Conservation (phyloP, 805 yeast genomes). For the Tetrapisispora pingtungensis region DNA sequence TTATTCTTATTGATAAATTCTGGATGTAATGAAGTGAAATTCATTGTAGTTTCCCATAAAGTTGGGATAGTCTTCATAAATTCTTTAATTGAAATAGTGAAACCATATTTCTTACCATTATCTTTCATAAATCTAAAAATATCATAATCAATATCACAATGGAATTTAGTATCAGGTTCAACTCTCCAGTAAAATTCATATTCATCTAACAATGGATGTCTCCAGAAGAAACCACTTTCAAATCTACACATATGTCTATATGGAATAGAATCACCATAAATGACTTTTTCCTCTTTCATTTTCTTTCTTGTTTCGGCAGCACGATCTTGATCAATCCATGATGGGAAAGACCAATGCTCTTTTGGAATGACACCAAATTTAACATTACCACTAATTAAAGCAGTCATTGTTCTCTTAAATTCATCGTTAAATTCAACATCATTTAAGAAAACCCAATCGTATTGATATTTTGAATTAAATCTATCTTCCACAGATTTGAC, state of each 20-base stretch:
- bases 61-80: conserved; percentile 63
- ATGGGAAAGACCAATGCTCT: conserved; percentile 87
- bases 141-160: conserved; percentile 73
- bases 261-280: conserved; percentile 64
- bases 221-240: conserved; percentile 77
- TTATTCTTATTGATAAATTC: conserved; percentile 49
- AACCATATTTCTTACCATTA: conserved; percentile 63
- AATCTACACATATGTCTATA: conserved; percentile 89
- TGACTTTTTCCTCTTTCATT: conserved; percentile 38
- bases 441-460: conserved; percentile 90
- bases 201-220: conserved; percentile 53
- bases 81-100: conserved; percentile 66
- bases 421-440: conserved; percentile 66
- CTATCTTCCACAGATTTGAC: conserved; percentile 68
- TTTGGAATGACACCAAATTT: conserved; percentile 64
- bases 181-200: conserved; percentile 92
- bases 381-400: conserved; percentile 55
- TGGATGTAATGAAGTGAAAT: conserved; percentile 53
- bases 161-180: conserved; percentile 70
- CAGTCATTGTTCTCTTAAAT: conserved; percentile 46
- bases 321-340: conserved; percentile 62
- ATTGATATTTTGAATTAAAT: conserved; percentile 63
- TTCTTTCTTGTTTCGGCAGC: conserved; percentile 54
- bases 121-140: conserved; percentile 73
- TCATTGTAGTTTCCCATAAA: conserved; percentile 63